Base-by-base conservation (phyloP, 305 asterid species). In the Rubia peregrina region DNA sequence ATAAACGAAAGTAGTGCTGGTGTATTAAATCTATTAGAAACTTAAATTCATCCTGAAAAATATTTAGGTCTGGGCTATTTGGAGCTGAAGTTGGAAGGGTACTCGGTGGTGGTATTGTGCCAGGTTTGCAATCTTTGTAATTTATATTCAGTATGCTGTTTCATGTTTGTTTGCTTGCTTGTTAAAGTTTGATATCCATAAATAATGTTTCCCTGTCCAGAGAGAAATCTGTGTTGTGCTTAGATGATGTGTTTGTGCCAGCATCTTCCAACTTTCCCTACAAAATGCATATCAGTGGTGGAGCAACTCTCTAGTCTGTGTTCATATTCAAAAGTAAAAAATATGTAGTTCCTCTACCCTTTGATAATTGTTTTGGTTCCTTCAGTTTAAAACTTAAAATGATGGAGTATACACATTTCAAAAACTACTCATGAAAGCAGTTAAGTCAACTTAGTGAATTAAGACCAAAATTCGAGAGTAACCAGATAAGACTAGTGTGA, bases 51-150 rank as follows among this genome's bases (percentile, higher is more conserved):
- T 73, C 16, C 38, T 60, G 48, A 60, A 30, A 42, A 68, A n/a
- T 74, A 30, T 73, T 71, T 80, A 94, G 99, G 81, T 81, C 85
- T 72, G 99, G 98, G 71, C 72, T 78, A 21, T 89, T 91, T 76
- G 99, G 98, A 80, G 91, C 83, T 85, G 98, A 94, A 85, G 90
- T 94, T 76, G 96, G 82, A 76, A 89, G 90, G 80, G 99, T 94
- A 73, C 97, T 94, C 75, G 99, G 99, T 77, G 99, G 98, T 51
- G 99, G 98, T 76, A 84, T 94, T 70, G 96, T 91, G 61, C 99
- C 99, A 75, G 97, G 99, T 91, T 77, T 14, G 48, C 11, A 22
- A 62, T 49, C 36, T 65, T 51, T 36, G 16, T 57, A 38, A 13
- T 16, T 71, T 77, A 44, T 44, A 67, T 26, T 49, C 57, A 30